phyloP scores from a whole-genome alignment of 768 basidiomycete species.

The Trametes coccinea region DNA sequence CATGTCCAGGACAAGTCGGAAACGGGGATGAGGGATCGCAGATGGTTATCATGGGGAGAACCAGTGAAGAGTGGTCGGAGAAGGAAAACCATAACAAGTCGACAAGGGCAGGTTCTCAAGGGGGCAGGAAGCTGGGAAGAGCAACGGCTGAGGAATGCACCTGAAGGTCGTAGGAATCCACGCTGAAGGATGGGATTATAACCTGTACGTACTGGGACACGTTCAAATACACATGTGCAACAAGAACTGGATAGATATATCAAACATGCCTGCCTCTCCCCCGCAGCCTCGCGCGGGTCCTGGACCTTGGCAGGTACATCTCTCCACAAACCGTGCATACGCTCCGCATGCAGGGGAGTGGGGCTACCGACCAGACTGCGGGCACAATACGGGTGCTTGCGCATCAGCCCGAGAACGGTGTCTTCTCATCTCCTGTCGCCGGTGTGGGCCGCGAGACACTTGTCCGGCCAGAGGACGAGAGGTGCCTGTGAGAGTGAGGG shows the following conservation, averaged over 20 bases:
- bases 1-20: not conserved
- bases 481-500: conserved; percentile 28
- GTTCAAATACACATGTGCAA: conserved; percentile 13
- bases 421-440: conserved; percentile 12
- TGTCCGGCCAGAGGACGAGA: conserved; percentile 39
- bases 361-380: not conserved
- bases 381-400: not conserved
- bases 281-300: not conserved
- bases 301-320: not conserved
- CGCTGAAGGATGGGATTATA: conserved; percentile 10
- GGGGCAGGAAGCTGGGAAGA: not conserved
- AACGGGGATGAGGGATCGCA: not conserved
- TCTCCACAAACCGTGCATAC: not conserved
- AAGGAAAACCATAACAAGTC: not conserved
- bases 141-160: not conserved
- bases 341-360: conserved; percentile 1
- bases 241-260: conserved; percentile 1
- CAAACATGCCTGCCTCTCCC: not conserved
- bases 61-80: too few species aligned
- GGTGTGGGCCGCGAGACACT: conserved; percentile 19
- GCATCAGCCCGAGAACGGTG: not conserved
- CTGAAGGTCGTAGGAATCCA: not conserved
- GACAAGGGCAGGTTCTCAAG: not conserved
- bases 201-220: conserved; percentile 21
- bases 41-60: not conserved